Conservation (phyloP, 257 asterid genomes). For the Solanum pinnatisectum region DNA sequence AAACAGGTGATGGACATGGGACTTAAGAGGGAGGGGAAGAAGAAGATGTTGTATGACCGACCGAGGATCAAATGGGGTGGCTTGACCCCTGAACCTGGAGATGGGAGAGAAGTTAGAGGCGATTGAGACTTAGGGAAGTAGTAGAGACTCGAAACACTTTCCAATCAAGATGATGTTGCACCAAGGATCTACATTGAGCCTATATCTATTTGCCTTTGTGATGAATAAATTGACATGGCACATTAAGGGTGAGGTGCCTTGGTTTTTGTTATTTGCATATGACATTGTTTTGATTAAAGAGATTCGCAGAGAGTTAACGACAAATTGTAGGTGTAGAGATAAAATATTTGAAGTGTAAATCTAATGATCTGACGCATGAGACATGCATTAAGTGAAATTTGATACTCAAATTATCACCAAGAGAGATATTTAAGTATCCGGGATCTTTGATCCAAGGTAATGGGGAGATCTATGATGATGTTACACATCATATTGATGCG, state of each 20-base stretch:
- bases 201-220: background rate
- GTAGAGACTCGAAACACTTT: background rate
- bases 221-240: background rate
- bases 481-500: background rate
- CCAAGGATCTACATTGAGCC: background rate
- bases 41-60: background rate
- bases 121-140: background rate
- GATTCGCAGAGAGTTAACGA: background rate
- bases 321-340: background rate
- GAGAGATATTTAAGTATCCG: background rate
- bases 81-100: background rate
- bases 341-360: background rate
- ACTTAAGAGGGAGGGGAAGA: background rate
- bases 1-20: too few relatives aligned
- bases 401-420: background rate
- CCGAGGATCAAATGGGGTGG: background rate
- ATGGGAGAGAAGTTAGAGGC: background rate
- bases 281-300: background rate
- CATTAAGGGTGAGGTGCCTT: background rate
- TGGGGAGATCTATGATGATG: background rate
- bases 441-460: background rate
- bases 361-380: background rate
- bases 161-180: background rate
- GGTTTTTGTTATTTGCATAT: too few relatives aligned
- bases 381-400: background rate